A percentile compares a stretch with the other conserved stretches of the same genome.
phyloP scores from a whole-genome alignment of 768 basidiomycete species.

The Suillus placidus region DNA sequence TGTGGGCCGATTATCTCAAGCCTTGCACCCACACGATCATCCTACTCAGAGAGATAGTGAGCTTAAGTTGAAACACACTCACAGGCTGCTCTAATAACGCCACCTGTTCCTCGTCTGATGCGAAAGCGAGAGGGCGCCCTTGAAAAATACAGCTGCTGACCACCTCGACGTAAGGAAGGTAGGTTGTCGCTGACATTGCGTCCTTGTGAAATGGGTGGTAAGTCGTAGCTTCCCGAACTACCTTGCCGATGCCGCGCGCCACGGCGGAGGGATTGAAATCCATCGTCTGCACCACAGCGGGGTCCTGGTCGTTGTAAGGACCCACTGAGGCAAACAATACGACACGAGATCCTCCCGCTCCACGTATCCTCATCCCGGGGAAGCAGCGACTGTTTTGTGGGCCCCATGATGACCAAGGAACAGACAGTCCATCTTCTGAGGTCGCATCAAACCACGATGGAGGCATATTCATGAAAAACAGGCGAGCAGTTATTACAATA shows the following conservation, averaged over 20 bases:
- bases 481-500: neutral
- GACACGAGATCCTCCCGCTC: neutral
- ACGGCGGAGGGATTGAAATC: conserved; percentile 1
- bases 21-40: neutral
- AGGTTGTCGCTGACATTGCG: neutral
- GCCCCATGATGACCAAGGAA: neutral
- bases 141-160: neutral
- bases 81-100: neutral
- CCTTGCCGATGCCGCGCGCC: neutral
- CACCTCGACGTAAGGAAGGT: neutral
- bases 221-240: neutral
- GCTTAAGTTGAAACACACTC: neutral
- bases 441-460: neutral
- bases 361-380: neutral
- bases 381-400: neutral
- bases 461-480: neutral
- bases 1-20: neutral
- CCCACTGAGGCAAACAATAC: neutral
- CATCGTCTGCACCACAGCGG: neutral
- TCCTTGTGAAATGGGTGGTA: neutral
- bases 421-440: neutral
- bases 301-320: no score
- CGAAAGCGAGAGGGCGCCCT: neutral
- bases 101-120: neutral
- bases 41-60: neutral